These are phyloP conservation scores for Acanthamoeba lenticulata DNA, from an alignment of 208 protist genomes.

Conservation along the genomic window DNA sequence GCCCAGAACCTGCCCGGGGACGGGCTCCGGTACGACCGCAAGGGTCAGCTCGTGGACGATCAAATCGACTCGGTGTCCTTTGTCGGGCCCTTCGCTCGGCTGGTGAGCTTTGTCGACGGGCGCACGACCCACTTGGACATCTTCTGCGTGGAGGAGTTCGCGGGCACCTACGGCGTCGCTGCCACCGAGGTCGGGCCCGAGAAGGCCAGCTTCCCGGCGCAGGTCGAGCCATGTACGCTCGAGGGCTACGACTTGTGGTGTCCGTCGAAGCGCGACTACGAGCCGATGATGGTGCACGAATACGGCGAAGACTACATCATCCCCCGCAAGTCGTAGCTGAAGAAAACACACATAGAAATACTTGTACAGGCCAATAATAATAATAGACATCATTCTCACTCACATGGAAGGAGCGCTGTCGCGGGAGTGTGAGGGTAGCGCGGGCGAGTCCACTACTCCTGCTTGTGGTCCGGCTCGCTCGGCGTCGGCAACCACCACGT, in stretches of 20 bases:
- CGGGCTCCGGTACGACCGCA: neutral
- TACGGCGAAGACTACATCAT: conserved; percentile 25
- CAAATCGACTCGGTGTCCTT: conserved; percentile 1
- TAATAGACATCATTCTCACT: no score
- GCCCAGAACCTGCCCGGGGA: neutral
- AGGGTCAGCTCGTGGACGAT: neutral
- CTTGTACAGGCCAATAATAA: no score
- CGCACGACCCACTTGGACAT: neutral
- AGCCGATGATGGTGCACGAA: neutral
- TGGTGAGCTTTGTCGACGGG: neutral
- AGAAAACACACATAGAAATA: no score
- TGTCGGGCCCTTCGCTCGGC: neutral
- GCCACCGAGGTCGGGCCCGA: neutral
- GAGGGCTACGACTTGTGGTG: neutral
- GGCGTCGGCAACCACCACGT: no score
- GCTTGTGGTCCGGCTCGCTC: no score
- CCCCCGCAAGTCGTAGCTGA: no score
- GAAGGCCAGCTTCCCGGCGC: neutral
- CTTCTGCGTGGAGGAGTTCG: neutral
- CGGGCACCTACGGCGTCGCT: neutral
- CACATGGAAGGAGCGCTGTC: no score
- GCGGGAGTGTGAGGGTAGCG: no score
- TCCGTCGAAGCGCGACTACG: neutral
- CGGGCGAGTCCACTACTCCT: no score
- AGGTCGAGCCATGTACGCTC: neutral